phyloP scores from a whole-genome alignment of 1,284 basidiomycete species.

The Apiotrichum sp. region DNA sequence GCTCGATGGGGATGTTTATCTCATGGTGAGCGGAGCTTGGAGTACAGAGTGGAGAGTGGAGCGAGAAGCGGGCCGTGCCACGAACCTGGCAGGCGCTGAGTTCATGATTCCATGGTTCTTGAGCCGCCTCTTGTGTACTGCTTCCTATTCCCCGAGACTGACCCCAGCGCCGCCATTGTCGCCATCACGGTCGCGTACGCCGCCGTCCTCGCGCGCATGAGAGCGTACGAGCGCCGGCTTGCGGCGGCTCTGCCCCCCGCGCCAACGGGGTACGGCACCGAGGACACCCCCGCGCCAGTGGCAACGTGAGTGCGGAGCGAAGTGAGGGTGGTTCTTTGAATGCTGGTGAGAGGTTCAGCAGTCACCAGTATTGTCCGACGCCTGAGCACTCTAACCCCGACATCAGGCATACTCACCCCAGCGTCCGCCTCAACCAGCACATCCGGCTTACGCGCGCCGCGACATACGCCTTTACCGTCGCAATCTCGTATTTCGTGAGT shows the following conservation, averaged over 20 bases:
- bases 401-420: conserved; percentile 2
- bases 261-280: conserved; percentile 14
- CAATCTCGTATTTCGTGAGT: conserved; percentile 45
- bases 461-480: conserved; percentile 38
- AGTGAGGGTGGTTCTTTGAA: too few relatives aligned
- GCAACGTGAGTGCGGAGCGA: conserved; percentile 27
- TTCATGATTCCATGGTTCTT: not conserved
- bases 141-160: not conserved
- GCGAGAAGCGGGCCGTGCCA: too few relatives aligned
- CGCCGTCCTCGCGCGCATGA: conserved; percentile 31
- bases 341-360: too few relatives aligned
- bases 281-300: conserved; percentile 11
- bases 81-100: too few relatives aligned
- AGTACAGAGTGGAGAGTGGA: too few relatives aligned
- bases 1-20: conserved; percentile 34
- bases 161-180: conserved; percentile 30
- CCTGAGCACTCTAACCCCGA: too few relatives aligned
- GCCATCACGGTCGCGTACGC: conserved; percentile 40
- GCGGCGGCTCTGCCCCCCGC: conserved; percentile 23
- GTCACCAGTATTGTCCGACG: too few relatives aligned
- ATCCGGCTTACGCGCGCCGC: conserved; percentile 29
- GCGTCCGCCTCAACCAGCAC: conserved; percentile 20
- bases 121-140: too few relatives aligned
- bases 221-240: conserved; percentile 30
- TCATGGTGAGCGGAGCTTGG: conserved; percentile 31